Percentiles rank a stretch among this genome's conserved stretches.
Evolutionary conservation across 345 rosid species (phyloP).

Genomic region (Psidium friedrichsthalianum): DNA sequence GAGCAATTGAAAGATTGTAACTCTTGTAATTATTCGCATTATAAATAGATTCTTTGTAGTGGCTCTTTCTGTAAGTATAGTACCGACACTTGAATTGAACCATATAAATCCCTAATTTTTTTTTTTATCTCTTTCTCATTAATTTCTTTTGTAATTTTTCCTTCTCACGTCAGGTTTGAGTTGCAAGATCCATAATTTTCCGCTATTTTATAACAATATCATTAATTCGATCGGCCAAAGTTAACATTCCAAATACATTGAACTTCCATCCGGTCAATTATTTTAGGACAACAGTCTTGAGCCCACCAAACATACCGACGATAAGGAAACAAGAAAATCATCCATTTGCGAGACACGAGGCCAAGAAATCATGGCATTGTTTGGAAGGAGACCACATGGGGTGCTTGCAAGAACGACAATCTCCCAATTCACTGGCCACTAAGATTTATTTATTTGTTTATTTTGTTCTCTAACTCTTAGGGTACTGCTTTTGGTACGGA

Average conservation of each 20-base stretch:
- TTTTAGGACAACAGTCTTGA: not conserved
- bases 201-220: not conserved
- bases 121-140: not conserved
- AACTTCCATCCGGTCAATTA: not conserved
- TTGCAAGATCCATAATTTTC: not conserved
- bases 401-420: not conserved
- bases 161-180: not conserved
- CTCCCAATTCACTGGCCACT: not conserved
- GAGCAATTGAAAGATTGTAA: not conserved
- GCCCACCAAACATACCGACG: not conserved
- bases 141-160: not conserved
- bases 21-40: not conserved
- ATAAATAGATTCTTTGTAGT: not conserved
- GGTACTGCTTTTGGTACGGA: not conserved
- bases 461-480: not conserved
- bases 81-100: rapidly evolving
- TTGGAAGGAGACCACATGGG: not conserved
- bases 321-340: not conserved
- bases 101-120: rapidly evolving
- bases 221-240: not conserved
- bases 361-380: not conserved
- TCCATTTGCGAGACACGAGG: not conserved
- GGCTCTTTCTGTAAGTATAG: rapidly evolving
- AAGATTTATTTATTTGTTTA: not conserved
- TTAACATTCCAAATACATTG: not conserved